Base-by-base conservation (phyloP, 495 filamentous ascomycete genomes). In the Xylaria nigripes region DNA sequence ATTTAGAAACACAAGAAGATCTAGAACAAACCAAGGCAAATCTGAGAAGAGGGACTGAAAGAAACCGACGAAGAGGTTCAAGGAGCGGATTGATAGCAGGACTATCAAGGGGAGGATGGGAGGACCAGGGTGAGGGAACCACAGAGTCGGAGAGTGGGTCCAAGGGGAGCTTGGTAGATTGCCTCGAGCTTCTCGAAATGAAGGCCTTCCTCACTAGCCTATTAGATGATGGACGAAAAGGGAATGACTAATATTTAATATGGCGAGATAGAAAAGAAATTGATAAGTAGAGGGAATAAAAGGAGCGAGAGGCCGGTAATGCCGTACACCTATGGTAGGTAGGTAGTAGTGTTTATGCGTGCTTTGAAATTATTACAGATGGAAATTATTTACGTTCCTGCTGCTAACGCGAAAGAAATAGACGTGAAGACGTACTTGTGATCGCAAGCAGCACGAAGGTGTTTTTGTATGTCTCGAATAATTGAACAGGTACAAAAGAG, bases 131-230 rank as follows among this genome's bases (percentile, higher is more conserved):
- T 50, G 41, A 62, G 55, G 48, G 61, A 62, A 62, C 61, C 61
- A 60, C 51, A 60, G 61, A 47, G 59, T 60, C 52, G 61, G 61
- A 44, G 64, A 45, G 64, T 59, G 64, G 61, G 64, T 67, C 59
- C 36, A 51, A 51, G 54, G 64, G 61, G 54, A 57, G 54, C 54
- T 57, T 9, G 54, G 54, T 21, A 57, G 54, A 57, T 57, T 57
- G 43, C 55, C 32, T 60, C 63, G 56, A 60, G 59, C 59, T 62
- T 64, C 61, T 64, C 59, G 64, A 64, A 67, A 59, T 64, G 54
- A 60, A 60, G 57, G 55, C 57, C 43, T 60, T 62, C 59, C 59
- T 57, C 63, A 48, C 64, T 67, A 67, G 64, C 55, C 56, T 61
- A 64, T 64, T 59, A 60, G 56, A 61, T 48, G 56, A 47, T 46